Evolutionary conservation across 768 basidiomycete genomes (phyloP), one percentile per base, ranked within the genome.

Genomic region (Leccinum disarticulatum): DNA sequence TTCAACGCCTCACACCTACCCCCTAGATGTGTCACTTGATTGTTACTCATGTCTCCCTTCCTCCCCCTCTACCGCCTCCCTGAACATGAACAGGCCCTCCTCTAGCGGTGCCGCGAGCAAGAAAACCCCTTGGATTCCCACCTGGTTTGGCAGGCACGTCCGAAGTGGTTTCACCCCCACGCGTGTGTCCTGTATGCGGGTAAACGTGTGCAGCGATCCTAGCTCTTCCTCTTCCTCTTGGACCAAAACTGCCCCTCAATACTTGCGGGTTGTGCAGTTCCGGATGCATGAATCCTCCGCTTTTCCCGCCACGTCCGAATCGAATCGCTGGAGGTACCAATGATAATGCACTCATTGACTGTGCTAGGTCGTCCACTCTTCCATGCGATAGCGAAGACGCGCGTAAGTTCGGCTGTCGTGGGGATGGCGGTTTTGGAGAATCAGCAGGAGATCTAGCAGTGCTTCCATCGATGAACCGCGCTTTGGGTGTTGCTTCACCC

Each of bases 291-390:
- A 87, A 83, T 7, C 83, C 86, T 28, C 80, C 81, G 22, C 70
- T 74, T 63, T 80, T 83, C 4, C 84, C 86, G 0, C 91, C 91
- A 41, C 89, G 79, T 27, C 90, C 90, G 60, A 93, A 93, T 13
- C 86, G 81, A 46, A 92, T 81, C 0, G 87, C 80, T 3, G 83
- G 74, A 4, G 90, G 90, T 1, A 92, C 82, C 57, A 92, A 80
- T 9, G 84, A 77, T 64, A 83, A 75, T 30, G 81, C 72, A 56
- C 72, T 73, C 66, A 83, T 72, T 1, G 79, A 79, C 27, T 77
- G 71, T 19, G 84, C 68, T 14, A 92, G 77, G 15, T 74, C 75
- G 54, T 87, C 82, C 36, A 86, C 65, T 46, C 48, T 56, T 47
- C n/a, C 57, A 1, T 61, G n/a, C n/a, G 68, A 70, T 27, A 65